Percentiles rank a stretch among this genome's conserved stretches.
These are phyloP conservation scores for Coprinellus micaceus DNA, from an alignment of 768 basidiomycete species.

Conservation along the genomic window DNA sequence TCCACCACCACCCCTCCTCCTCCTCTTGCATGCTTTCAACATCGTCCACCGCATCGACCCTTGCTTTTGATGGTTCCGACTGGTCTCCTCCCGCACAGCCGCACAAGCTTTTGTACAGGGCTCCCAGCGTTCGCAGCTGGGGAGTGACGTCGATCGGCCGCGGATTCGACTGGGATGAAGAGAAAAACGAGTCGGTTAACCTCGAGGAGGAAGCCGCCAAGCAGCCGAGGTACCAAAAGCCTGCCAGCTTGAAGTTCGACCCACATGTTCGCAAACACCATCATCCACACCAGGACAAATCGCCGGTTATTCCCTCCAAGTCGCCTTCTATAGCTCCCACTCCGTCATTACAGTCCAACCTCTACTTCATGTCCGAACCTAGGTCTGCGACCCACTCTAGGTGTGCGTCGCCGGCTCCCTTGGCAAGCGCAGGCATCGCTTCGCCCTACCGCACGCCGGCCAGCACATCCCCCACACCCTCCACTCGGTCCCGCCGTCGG, in stretches of 20 bases:
- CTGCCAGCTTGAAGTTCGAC: constrained; percentile 6
- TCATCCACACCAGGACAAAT: constrained; percentile 31
- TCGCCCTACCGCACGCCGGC: constrained; percentile 29
- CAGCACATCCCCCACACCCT: constrained; percentile 28
- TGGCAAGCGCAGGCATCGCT: constrained; percentile 13
- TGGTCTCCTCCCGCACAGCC: constrained; percentile 55
- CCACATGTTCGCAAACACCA: constrained; percentile 36
- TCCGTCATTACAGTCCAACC: constrained; percentile 18
- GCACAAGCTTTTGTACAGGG: constrained; percentile 45
- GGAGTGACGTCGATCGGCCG: constrained; percentile 82
- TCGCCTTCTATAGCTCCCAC: constrained; percentile 13
- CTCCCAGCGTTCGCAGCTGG: constrained; percentile 76
- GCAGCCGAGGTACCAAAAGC: constrained; percentile 11
- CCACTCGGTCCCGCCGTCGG: constrained; percentile 64
- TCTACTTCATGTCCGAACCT: constrained; percentile 19
- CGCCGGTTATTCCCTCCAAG: constrained; percentile 23
- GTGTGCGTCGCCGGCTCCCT: constrained; percentile 19
- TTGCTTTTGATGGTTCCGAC: constrained; percentile 67
- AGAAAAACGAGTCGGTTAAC: constrained; percentile 24
- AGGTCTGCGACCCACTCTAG: constrained; percentile 17
- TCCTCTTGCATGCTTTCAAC: constrained; percentile 53
- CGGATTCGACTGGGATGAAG: constrained; percentile 71
- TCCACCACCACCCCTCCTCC: not conserved
- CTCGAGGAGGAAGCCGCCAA: constrained; percentile 14
- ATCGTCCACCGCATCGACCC: constrained; percentile 43